Base-by-base conservation (phyloP, 2,329 filamentous ascomycete genomes). In the Colletotrichum sp. region DNA sequence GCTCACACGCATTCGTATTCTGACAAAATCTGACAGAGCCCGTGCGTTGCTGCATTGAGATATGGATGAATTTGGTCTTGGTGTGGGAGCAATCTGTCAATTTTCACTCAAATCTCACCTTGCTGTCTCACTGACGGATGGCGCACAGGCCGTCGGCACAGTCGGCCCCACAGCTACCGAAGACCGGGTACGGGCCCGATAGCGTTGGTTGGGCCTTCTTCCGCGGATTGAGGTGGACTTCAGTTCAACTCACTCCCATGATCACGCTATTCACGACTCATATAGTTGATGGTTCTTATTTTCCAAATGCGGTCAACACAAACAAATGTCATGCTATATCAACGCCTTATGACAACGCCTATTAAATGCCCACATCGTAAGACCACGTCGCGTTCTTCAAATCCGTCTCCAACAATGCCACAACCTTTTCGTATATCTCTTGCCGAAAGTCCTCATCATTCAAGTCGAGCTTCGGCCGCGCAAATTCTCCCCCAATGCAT, bases 401-500 rank as follows among this genome's bases (percentile, higher is more conserved):
- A 22, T 65, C 59, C 3, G 62, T 19, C 16, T 66, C 61, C 2
- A 75, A 22, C 11, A 61, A 34, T 11, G 22, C 49, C 1, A 71
- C 68, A 0, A 62, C 29, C 15, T 66, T 44, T 13, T 52, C 72
- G 36, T 75, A 75, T 2, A 75, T 55, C 8, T 55, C 59, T 22
- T 74, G 59, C n/a, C 66, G 8, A 63, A 65, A 71, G 8, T 59
- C 61, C 3, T 65, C 59, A 1, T 71, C 16, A 22, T 44, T 71
- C n/a, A 75, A 32, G 7, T 75, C 67, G 6, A 49, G 57, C 0
- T 30, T 49, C 2, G 4, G n/a, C 25, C 52, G 4, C 5, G 2
- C 19, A 5, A 80, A 70, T 8, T 73, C 71, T 32, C 73, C 76
- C 8, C 76, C 13, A 1, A 81, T 69, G 29, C 79, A 81, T 0